Base-by-base conservation (phyloP, 768 basidiomycete genomes). In the Mycena vulgaris region DNA sequence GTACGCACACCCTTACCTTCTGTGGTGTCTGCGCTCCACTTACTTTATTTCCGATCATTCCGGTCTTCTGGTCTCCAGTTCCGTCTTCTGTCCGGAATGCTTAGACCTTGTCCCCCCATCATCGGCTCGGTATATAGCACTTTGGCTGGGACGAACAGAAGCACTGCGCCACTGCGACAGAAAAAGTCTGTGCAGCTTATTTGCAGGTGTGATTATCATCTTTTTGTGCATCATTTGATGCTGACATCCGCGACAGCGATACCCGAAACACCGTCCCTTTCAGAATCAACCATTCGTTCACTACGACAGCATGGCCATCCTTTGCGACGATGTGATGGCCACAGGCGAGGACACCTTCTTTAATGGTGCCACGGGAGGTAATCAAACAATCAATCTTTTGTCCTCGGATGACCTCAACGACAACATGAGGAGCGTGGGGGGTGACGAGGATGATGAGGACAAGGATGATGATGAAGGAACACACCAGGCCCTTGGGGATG, bases 291-390 rank as follows among this genome's bases (percentile, higher is more conserved):
- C n/a, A n/a, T 56, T 56, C 33, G n/a, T n/a, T 3, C 33, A 56
- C 21, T 56, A 56, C 35, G 33, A 56, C 19, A 33, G n/a, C 53
- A 56, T 56, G 53, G 33, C 53, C 53, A n/a, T 56, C 23, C 53
- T 56, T 21, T 56, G 53, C 53, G 53, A 56, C n/a, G 33, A 56
- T 23, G 31, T 35, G 2, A 37, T 56, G 53, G 53, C 53, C 5
- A 56, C 33, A 5, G 53, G 53, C 21, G 53, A 56, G 53, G 31
- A 56, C n/a, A 8, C 33, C 7, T 56, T 52, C 17, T 52, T 28
- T 4, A 53, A 53, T 21, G 52, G 52, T 19, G 52, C 28, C 6
- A 31, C 27, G 2, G 52, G 52, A 16, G 52, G 52, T n/a, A 53
- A 53, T 53, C 52, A 53, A 33, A 14, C 28, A 4, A 16, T 33